Percentiles rank a stretch among this genome's conserved stretches.
phyloP scores from a whole-genome alignment of 2,329 filamentous ascomycete species.

The Hymenoscyphus scutula region DNA sequence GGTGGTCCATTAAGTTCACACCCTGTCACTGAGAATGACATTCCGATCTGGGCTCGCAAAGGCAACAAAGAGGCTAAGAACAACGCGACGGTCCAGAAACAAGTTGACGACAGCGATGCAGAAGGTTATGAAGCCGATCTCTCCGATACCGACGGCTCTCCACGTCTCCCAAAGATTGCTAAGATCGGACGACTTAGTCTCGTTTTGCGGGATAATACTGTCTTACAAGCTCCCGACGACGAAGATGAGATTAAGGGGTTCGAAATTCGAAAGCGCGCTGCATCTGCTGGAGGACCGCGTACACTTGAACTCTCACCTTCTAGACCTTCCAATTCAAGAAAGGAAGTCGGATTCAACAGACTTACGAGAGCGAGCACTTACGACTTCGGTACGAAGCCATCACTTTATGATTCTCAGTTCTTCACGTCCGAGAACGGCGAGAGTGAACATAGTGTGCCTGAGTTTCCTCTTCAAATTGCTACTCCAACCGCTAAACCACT shows the following conservation, averaged over 20 bases:
- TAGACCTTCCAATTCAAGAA: background rate
- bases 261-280: background rate
- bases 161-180: background rate
- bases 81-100: background rate
- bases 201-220: background rate
- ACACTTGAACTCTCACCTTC: background rate
- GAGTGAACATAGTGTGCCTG: background rate
- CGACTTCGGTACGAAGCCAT: background rate
- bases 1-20: background rate
- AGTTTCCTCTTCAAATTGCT: background rate
- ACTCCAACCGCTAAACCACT: background rate
- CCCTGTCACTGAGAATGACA: background rate
- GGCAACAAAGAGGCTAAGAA: background rate
- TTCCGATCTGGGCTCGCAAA: background rate
- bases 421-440: background rate
- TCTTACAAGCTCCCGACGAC: background rate
- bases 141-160: background rate
- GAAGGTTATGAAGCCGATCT: background rate
- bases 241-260: background rate
- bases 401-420: background rate
- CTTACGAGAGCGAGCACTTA: background rate
- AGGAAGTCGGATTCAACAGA: background rate
- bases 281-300: background rate
- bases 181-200: background rate
- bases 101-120: background rate